These are phyloP conservation scores for Cyclotella baltica DNA, from an alignment of 108 stramenopile genomes.

Conservation along the genomic window DNA sequence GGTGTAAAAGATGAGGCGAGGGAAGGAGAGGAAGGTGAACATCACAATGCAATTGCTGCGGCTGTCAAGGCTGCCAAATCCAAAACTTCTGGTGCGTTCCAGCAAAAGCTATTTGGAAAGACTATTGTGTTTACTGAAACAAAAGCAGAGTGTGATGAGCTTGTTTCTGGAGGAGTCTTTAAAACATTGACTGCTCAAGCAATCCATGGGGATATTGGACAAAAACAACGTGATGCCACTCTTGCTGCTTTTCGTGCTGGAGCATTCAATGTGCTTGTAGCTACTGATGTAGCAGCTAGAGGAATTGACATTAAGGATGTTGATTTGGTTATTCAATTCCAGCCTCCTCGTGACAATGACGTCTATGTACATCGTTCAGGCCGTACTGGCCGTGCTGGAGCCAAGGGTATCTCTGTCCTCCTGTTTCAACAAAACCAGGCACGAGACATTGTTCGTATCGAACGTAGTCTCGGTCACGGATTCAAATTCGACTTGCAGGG, in stretches of 20 bases:
- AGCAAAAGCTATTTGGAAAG: conserved; percentile 95
- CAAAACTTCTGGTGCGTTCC: conserved; percentile 68
- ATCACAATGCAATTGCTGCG: conserved; percentile 90
- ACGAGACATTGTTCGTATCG: conserved; percentile 92
- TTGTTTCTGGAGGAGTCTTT: conserved; percentile 90
- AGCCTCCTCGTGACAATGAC: conserved; percentile 94
- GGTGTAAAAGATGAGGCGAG: conserved; percentile 46
- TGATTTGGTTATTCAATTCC: conserved; percentile 95
- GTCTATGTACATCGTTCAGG: conserved; percentile 98
- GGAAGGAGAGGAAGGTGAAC: conserved; percentile 60
- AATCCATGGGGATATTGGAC: conserved; percentile 99
- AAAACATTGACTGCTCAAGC: conserved; percentile 91
- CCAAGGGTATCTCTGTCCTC: conserved; percentile 94
- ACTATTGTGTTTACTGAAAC: conserved; percentile 98
- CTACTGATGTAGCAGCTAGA: conserved; percentile 99
- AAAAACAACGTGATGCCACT: conserved; percentile 97
- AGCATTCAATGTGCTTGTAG: conserved; percentile 96
- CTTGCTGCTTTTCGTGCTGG: conserved; percentile 95
- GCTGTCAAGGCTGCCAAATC: conserved; percentile 80
- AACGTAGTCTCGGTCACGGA: conserved; percentile 90
- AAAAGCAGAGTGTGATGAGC: conserved; percentile 93
- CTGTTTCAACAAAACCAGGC: conserved; percentile 88
- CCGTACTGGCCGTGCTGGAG: conserved; percentile 97
- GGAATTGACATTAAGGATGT: conserved; percentile 99
- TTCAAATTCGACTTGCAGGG: conserved; percentile 90